Evolutionary conservation across 345 rosid genomes (phyloP), one percentile per base, ranked within the genome.

Genomic region (Citrus unshiu): DNA sequence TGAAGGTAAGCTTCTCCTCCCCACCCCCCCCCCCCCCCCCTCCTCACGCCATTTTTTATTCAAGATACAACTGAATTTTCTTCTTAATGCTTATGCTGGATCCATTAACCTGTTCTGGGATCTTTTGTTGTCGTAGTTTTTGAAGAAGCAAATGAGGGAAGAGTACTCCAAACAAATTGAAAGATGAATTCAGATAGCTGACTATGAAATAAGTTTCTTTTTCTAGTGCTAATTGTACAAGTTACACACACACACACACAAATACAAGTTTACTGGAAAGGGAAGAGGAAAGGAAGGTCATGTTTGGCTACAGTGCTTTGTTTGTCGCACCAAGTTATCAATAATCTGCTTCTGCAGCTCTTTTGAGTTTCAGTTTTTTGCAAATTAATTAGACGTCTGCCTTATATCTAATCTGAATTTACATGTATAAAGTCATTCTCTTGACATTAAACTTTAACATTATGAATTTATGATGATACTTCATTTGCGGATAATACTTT

Each of bases 131-230:
- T 78, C 76, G 85, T 83, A 90, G 93, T 81, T 75, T 80, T 66
- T 57, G 93, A 88, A 78, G 95, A 87, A 85, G 87, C 87, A 75
- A 87, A 66, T 61, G 83, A 77, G 71, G 95, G 90, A 80, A 87
- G 89, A 88, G 76, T 87, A 67, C 93, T 91, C 57, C 95, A 92
- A 79, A 58, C 88, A 68, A 92, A 92, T 83, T 90, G 84, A 90
- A 82, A 71, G 74, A 68, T 25, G 14, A 56, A 59, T 49, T n/a
- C 73, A 49, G 22, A 3, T 70, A 37, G 76, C 78, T 70, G 68
- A 65, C 30, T 58, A 75, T 21, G 49, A 34, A 56, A 6, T 21
- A 5, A 49, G 51, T 71, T 65, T 60, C 39, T 71, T 67, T 71
- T 65, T 32, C 62, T 68, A 16, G 27, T 30, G 49, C 62, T 40